Evolutionary conservation across 495 filamentous ascomycete species (phyloP).

Genomic region (Penicilliopsis zonata): DNA sequence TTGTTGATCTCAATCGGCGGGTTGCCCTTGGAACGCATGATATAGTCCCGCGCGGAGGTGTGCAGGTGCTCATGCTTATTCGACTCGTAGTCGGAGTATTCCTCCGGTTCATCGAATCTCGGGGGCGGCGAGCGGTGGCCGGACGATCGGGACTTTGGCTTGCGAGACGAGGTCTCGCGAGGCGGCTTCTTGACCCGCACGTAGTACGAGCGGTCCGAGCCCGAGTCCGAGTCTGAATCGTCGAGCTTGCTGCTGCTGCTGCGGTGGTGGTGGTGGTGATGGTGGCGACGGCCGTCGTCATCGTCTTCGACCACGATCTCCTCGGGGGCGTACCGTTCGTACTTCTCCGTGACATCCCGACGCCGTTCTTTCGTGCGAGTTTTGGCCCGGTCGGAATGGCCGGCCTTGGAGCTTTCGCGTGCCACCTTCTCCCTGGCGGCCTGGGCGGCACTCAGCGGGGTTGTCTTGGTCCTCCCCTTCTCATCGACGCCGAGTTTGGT

Average conservation of each 20-base stretch:
- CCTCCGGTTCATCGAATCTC: constrained; percentile 13
- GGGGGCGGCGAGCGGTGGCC: constrained; percentile 10
- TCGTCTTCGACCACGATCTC: constrained; percentile 17
- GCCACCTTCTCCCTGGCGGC: constrained; percentile 17
- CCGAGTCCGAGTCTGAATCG: constrained; percentile 15
- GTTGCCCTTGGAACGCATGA: constrained; percentile 18
- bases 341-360: constrained; percentile 35
- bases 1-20: constrained; percentile 14
- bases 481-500: constrained; percentile 18
- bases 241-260: too few relatives aligned
- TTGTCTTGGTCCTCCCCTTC: constrained; percentile 23
- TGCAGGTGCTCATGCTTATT: constrained; percentile 18
- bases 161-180: constrained; percentile 3
- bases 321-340: constrained; percentile 14
- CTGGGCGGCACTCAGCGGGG: constrained; percentile 12
- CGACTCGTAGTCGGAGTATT: constrained; percentile 13
- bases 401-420: constrained; percentile 19
- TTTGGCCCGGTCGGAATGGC: constrained; percentile 27
- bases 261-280: too few relatives aligned
- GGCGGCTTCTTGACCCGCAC: constrained; percentile 12
- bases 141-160: constrained; percentile 7
- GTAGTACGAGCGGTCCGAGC: constrained; percentile 14
- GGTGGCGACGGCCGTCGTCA: constrained; percentile 20
- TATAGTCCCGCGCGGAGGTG: constrained; percentile 23
- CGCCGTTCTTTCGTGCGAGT: constrained; percentile 39